phyloP scores from a whole-genome alignment of 1,284 basidiomycete species.

The Xerocomus cyaneibrunnescens region DNA sequence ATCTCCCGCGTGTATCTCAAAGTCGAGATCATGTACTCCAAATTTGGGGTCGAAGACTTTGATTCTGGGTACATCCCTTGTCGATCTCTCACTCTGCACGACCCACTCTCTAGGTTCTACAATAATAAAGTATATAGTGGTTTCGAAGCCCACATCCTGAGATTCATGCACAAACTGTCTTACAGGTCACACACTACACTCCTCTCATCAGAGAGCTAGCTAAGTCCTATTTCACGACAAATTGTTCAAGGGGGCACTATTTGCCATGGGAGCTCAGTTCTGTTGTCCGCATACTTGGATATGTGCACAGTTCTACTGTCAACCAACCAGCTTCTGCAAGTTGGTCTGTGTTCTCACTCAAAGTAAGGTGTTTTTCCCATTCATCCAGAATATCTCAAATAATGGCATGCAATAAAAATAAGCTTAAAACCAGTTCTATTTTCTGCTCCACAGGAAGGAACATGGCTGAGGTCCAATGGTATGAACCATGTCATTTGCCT shows the following conservation, averaged over 20 bases:
- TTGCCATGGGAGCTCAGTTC: conserved; percentile 96
- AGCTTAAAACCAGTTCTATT: conserved; percentile 79
- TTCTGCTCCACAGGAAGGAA: conserved; percentile 70
- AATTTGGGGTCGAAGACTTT: conserved; percentile 99
- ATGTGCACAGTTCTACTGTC: conserved; percentile 92
- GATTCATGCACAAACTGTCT: conserved; percentile 96
- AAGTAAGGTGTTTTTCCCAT: conserved; percentile 44
- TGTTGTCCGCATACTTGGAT: conserved; percentile 92
- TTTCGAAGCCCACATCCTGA: conserved; percentile 97
- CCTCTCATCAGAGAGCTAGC: conserved; percentile 78
- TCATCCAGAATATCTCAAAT: background rate
- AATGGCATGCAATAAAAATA: conserved; percentile 54
- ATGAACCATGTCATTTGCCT: conserved; percentile 92
- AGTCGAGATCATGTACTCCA: conserved; percentile 97
- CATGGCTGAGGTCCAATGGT: conserved; percentile 88
- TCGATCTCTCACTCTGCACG: background rate
- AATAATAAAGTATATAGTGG: conserved; percentile 70
- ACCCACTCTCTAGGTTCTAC: conserved; percentile 53
- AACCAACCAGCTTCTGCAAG: conserved; percentile 95
- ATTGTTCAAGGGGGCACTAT: conserved; percentile 89
- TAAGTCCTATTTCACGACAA: conserved; percentile 87
- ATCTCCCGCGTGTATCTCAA: conserved; percentile 85
- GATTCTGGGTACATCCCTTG: conserved; percentile 78
- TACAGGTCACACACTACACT: conserved; percentile 90
- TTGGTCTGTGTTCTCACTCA: conserved; percentile 82